phyloP scores from a whole-genome alignment of 1,139 yeast genomes.

The Yamadazyma sp. region DNA sequence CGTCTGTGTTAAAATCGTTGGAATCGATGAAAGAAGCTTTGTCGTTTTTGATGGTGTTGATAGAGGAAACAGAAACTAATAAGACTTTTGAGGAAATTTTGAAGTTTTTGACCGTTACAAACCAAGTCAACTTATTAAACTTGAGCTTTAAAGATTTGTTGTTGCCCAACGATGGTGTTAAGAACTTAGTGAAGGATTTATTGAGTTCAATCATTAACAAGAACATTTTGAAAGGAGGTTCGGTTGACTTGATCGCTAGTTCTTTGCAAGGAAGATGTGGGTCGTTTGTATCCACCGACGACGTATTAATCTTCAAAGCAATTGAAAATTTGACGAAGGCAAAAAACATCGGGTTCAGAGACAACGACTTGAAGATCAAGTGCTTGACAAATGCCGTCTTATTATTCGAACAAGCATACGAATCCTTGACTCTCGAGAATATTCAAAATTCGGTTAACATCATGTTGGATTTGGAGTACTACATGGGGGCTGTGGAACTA shows the following conservation, averaged over 20 bases:
- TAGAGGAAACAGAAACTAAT: conserved; percentile 66
- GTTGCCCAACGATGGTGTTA: conserved; percentile 61
- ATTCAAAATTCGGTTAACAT: conserved; percentile 78
- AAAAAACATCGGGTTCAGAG: conserved; percentile 68
- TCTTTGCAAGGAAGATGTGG: conserved; percentile 93
- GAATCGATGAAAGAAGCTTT: conserved; percentile 85
- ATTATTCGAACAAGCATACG: conserved; percentile 78
- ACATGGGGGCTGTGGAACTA: conserved; percentile 84
- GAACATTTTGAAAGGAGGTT: conserved; percentile 87
- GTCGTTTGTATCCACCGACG: conserved; percentile 90
- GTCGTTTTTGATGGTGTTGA: conserved; percentile 78
- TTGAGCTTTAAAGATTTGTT: conserved; percentile 75
- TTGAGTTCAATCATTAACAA: conserved; percentile 86
- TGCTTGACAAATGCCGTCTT: conserved; percentile 75
- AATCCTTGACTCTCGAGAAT: conserved; percentile 73
- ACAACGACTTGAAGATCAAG: conserved; percentile 66
- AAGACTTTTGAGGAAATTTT: conserved; percentile 61
- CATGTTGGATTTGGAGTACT: conserved; percentile 75
- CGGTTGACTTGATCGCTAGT: conserved; percentile 86
- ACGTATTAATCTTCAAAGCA: conserved; percentile 91
- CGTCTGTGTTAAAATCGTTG: conserved; percentile 72
- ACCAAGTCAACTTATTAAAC: conserved; percentile 66
- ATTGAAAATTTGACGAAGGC: conserved; percentile 89
- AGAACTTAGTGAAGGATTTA: conserved; percentile 78
- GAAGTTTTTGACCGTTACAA: conserved; percentile 62